Percentiles rank a stretch among this genome's conserved stretches.
phyloP scores from a whole-genome alignment of 2,329 filamentous ascomycete genomes.

The Penicillium sp. region DNA sequence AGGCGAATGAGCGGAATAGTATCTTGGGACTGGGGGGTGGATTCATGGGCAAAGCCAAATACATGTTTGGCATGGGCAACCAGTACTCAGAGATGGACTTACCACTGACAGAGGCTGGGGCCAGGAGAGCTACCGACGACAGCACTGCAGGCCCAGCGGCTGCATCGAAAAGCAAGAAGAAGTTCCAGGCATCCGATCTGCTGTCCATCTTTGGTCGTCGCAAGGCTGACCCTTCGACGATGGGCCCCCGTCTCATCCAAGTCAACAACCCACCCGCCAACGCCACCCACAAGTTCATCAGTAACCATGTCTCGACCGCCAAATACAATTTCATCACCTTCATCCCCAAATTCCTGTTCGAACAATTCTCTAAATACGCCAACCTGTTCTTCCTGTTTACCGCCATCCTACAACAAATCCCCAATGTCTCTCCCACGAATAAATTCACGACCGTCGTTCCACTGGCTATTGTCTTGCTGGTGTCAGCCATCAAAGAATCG shows the following conservation, averaged over 20 bases:
- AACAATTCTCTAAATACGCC: slow-evolving; percentile 99
- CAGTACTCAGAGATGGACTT: slow-evolving; percentile 98
- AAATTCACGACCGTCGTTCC: slow-evolving; percentile 95
- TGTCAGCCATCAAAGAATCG: slow-evolving; percentile 94
- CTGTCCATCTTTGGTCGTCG: slow-evolving; percentile 88
- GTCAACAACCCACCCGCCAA: slow-evolving; percentile 97
- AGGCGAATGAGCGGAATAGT: slow-evolving; percentile 81
- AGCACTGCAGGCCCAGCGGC: slow-evolving; percentile 48
- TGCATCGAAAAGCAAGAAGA: slow-evolving; percentile 57
- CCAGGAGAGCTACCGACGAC: slow-evolving; percentile 52
- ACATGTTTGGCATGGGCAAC: slow-evolving; percentile 82
- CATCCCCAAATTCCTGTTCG: slow-evolving; percentile 93
- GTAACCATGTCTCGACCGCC: slow-evolving; percentile 96
- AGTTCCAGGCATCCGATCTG: slow-evolving; percentile 75
- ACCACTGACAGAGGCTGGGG: slow-evolving; percentile 79
- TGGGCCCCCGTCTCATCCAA: slow-evolving; percentile 90
- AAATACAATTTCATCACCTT: slow-evolving; percentile 97
- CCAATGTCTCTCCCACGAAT: slow-evolving; percentile 92
- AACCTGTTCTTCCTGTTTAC: slow-evolving; percentile 99
- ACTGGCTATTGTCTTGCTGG: slow-evolving; percentile 83
- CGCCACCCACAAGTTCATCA: slow-evolving; percentile 82
- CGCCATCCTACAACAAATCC: slow-evolving; percentile 90
- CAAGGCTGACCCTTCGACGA: slow-evolving; percentile 84
- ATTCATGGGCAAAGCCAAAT: slow-evolving; percentile 83
- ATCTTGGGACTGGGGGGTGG: slow-evolving; percentile 86